A percentile compares a stretch with the other conserved stretches of the same genome.
Conservation (phyloP, 208 protist species). For the Tetramitus jugosus region DNA sequence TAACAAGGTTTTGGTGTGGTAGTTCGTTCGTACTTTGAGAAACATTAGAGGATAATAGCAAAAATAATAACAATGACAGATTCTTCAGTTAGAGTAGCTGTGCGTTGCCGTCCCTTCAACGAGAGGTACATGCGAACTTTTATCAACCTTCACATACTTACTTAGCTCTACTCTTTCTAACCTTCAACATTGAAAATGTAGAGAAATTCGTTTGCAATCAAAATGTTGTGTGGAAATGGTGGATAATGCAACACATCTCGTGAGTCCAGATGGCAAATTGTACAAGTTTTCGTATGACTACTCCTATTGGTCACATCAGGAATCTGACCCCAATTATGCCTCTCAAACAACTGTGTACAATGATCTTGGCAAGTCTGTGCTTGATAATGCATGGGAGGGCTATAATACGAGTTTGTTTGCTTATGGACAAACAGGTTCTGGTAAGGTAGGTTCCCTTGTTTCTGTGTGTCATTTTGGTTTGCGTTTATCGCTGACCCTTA, state of each 20-base stretch:
- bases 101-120: too few species aligned
- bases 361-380: conserved; percentile 39
- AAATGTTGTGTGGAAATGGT: conserved; percentile 41
- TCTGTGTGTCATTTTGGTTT: not conserved
- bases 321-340: conserved; percentile 25
- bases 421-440: conserved; percentile 46
- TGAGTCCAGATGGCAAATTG: conserved; percentile 36
- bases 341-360: conserved; percentile 43
- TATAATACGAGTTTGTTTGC: conserved; percentile 52
- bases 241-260: conserved; percentile 34
- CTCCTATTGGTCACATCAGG: conserved; percentile 44
- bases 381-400: conserved; percentile 44
- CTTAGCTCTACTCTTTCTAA: too few species aligned
- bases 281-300: conserved; percentile 49
- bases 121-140: too few species aligned
- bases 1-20: too few species aligned
- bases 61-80: too few species aligned
- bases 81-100: too few species aligned
- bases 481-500: not conserved
- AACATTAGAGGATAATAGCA: too few species aligned
- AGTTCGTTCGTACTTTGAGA: too few species aligned
- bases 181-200: not conserved
- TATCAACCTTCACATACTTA: too few species aligned
- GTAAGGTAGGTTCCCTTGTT: too few species aligned
- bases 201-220: conserved; percentile 31